Base-by-base conservation (phyloP, 345 rosid genomes). In the Camelina hispida region DNA sequence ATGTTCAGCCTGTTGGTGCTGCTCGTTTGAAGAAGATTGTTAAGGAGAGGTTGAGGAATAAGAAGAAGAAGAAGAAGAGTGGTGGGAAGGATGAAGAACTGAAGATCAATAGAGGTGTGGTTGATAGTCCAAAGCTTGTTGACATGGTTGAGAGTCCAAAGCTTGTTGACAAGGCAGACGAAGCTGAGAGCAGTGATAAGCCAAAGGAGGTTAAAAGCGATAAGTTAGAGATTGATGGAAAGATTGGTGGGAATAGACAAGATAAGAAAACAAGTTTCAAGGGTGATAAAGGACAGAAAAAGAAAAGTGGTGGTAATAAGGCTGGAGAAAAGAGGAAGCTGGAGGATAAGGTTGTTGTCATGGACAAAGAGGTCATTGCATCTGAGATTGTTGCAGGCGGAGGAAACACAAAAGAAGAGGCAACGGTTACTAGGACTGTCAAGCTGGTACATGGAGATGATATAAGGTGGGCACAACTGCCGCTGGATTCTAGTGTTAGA, bases 401-500 rank as follows among this genome's bases (percentile, higher is more conserved):
- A 75, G 69, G 74, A 72, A 86, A 79, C 57, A 78, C 52, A 11
- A 76, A 83, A 65, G 89, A 86, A 79, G 89, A 84, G 73, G 82
- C 84, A 23, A 80, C 74, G 9, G 80, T 89, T 54, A 78, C 91
- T 2, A 88, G 84, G 87, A 89, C 90, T 4, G 91, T 86, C 78
- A 95, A 95, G 82, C 73, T 95, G 84, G 96, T 93, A 38, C 79
- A 88, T 48, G 97, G 96, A 68, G 98, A 95, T 72, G 99, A 95
- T 76, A 95, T 93, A 56, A 88, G 99, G 77, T 83, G 88, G 89
- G 98, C 99, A 6, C 96, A 91, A 42, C 68, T 95, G 57, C 98
- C 94, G 0, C 9, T 78, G 65, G 89, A 85, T 78, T 90, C 96
- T 60, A 80, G 71, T 66, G 75, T 95, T 75, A 79, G 78, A 52